Evolutionary conservation across 83 land plant genomes (phyloP), one percentile per base, ranked within the genome.

Genomic region (Picea engelmannii): DNA sequence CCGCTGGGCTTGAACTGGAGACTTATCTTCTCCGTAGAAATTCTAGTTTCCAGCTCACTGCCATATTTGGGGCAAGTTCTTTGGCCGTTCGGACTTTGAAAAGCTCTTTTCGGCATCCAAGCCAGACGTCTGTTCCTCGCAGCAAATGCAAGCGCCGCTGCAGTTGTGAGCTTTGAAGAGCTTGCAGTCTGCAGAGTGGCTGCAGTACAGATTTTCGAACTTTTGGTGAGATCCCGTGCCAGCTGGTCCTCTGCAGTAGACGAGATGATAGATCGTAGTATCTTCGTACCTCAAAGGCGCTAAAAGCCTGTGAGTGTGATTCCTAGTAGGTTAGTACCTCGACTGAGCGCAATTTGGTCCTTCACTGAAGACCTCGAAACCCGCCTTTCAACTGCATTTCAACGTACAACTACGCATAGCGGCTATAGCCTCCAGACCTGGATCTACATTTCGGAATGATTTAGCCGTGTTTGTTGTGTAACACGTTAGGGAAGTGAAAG

Each of bases 141-240:
- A 73, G 27, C 27, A 55, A 55, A 55, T 66, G 24, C 24, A 66
- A 10, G 68, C 9, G 68, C 68, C 59, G 27, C 6, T 66, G 68
- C 68, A 66, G 68, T 66, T 78, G 79, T 16, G 4, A n/a, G 58
- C 76, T 58, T 78, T 25, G 38, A 60, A 60, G 27, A n/a, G 79
- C 63, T 13, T 78, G 31, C 79, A 60, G 38, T 61, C 55, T 58
- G 24, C 1, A 78, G 17, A 76, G 78, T 24, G 68, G 27, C 68
- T 2, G 68, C 23, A 66, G 63, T 78, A 60, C 79, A 1, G 64
- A 17, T 78, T 52, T 15, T 12, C 21, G 42, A 44, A 47, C 58
- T 47, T 9, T 73, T 78, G 5, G 63, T 40, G 16, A 24, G 79
- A 78, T 78, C 63, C 64, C 21, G 64, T 78, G 55, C 79, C 31